Percentiles rank a stretch among this genome's conserved stretches.
Conservation (phyloP, 106 monocot genomes). For the Dendrobium nobile region DNA sequence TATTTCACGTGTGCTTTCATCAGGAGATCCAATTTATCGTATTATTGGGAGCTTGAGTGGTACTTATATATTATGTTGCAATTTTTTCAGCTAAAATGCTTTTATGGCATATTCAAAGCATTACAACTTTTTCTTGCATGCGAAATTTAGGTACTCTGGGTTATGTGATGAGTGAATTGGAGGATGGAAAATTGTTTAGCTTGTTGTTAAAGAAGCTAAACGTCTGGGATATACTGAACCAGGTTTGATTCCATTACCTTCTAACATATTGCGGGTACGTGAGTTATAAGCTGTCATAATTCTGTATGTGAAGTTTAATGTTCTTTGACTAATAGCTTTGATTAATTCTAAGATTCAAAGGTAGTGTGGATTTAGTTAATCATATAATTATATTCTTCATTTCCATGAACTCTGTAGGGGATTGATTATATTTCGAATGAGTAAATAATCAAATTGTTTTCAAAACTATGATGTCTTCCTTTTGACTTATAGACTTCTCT, state of each 20-base stretch:
- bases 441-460: neutral
- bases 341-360: neutral
- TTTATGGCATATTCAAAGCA: neutral
- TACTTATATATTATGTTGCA: constrained; percentile 17
- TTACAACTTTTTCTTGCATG: neutral
- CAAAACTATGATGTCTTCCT: neutral
- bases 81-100: neutral
- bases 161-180: constrained; percentile 98
- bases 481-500: neutral
- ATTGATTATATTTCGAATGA: neutral
- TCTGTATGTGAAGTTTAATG: neutral
- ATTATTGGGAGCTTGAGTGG: constrained; percentile 97
- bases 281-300: neutral
- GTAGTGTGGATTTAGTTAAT: neutral
- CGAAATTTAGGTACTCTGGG: constrained; percentile 72
- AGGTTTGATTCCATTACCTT: constrained; percentile 31
- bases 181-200: constrained; percentile 80
- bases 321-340: neutral
- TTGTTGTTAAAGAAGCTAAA: constrained; percentile 81
- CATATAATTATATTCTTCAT: neutral
- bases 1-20: constrained; percentile 67
- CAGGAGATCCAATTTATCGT: constrained; percentile 76
- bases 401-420: neutral
- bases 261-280: neutral
- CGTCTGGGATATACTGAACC: constrained; percentile 92